Evolutionary conservation across 805 yeast genomes (phyloP), one percentile per base, ranked within the genome.

Genomic region (Sugiyamaella floridensis): DNA sequence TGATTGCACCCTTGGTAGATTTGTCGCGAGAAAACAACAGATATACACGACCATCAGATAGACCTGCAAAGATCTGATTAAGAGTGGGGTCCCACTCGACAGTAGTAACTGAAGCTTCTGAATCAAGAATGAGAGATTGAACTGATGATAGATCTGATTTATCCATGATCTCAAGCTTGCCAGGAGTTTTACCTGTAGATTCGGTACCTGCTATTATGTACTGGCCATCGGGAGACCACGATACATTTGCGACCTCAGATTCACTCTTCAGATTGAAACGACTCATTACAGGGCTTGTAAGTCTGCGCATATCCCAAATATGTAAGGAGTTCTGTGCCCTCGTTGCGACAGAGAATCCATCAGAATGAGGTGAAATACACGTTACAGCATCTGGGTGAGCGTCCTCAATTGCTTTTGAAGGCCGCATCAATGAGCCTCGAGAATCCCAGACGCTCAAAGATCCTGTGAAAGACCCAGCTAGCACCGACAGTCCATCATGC

Each of bases 11-110:
- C 22, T 59, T 62, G 2, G 32, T 42, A 6, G 71, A 63, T n/a
- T 46, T 28, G 2, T 54, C 59, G 3, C 63, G 63, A 9, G 65
- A 58, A 44, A 70, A 67, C 10, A 68, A 51, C 4, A 64, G 43
- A 40, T 56, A 53, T 1, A 68, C 47, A 1, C 56, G 47, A 0
- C 73, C 72, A 40, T 56, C 46, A 7, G 63, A 45, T 4, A 57
- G 53, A 9, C 71, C 71, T 6, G 59, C 59, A 16, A 59, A 56
- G 28, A 68, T 64, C 47, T 68, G 72, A 45, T 69, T 64, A 11
- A 65, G 54, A 12, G 43, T 40, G 3, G 59, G 40, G 46, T 62
- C 59, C 72, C 72, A 69, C 10, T 46, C 9, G 2, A 62, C 57
- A 11, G 54, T 26, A 6, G 57, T 51, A 2, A 60, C 57, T 1